Percentiles rank a stretch among this genome's conserved stretches.
Conservation (phyloP, 768 basidiomycete genomes). For the Mycena amicta region DNA sequence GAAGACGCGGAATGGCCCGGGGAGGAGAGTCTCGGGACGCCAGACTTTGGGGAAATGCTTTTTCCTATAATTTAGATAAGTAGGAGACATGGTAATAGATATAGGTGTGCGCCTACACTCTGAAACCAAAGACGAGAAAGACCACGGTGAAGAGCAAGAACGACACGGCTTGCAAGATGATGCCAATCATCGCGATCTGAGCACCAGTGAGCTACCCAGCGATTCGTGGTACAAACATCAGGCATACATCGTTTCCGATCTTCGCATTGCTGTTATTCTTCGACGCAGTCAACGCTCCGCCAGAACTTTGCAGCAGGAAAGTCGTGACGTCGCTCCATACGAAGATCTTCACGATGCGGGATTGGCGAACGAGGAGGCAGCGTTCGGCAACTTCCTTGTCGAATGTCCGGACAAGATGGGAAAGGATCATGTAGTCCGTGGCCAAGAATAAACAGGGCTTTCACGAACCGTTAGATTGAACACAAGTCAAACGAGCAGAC, state of each 20-base stretch:
- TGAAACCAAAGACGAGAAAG: conserved; percentile 4
- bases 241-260: conserved; percentile 8
- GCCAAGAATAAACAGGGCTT: conserved; percentile 2
- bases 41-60: conserved; percentile 8
- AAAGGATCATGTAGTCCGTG: conserved; percentile 2
- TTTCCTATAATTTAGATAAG: background rate
- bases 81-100: background rate
- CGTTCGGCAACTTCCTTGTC: background rate
- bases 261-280: background rate
- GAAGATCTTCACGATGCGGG: conserved; percentile 4
- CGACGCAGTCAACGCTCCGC: background rate
- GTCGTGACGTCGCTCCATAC: conserved; percentile 8
- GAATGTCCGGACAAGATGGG: background rate
- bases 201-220: background rate
- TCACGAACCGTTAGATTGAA: too few species aligned
- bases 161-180: conserved; percentile 5
- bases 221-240: background rate
- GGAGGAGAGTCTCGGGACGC: background rate
- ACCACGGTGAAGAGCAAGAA: conserved; percentile 10
- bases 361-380: conserved; percentile 3
- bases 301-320: conserved; percentile 1
- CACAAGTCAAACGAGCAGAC: too few species aligned
- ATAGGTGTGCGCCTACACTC: background rate
- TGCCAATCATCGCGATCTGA: conserved; percentile 8
- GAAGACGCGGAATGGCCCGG: conserved; percentile 1